Evolutionary conservation across 2,329 filamentous ascomycete genomes (phyloP).

Genomic region (Trichoderma sp.): DNA sequence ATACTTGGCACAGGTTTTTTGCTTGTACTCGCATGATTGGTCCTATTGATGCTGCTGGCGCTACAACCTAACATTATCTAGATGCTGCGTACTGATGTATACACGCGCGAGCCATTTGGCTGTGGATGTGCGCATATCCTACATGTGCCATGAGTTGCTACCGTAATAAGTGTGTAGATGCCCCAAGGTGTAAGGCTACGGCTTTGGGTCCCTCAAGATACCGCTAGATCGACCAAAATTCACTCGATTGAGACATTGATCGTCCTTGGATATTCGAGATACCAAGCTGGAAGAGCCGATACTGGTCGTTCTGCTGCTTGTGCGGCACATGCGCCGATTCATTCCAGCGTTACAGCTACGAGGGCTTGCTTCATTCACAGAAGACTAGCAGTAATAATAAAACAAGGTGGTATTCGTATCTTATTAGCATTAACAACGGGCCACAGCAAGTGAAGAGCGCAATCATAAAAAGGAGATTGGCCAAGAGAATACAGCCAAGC

Average conservation of each 20-base stretch:
- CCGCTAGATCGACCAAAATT: conserved; percentile 2
- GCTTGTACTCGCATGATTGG: not conserved
- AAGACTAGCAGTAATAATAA: not conserved
- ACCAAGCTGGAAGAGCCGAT: not conserved
- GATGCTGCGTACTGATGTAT: not conserved
- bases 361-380: not conserved
- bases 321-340: not conserved
- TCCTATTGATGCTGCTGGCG: not conserved
- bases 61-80: not conserved
- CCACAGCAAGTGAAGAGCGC: not conserved
- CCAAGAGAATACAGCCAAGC: not conserved
- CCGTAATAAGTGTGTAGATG: not conserved
- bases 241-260: not conserved
- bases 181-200: not conserved
- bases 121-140: too few species aligned
- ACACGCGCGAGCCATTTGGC: not conserved
- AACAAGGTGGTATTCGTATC: not conserved
- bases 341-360: conserved; percentile 1
- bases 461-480: not conserved
- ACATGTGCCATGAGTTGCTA: not conserved
- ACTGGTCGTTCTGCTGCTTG: not conserved
- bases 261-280: not conserved
- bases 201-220: not conserved
- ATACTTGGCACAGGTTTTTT: not conserved
- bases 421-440: not conserved